Evolutionary conservation across 257 asterid species (phyloP).

Genomic region (Solanum pinnatisectum): DNA sequence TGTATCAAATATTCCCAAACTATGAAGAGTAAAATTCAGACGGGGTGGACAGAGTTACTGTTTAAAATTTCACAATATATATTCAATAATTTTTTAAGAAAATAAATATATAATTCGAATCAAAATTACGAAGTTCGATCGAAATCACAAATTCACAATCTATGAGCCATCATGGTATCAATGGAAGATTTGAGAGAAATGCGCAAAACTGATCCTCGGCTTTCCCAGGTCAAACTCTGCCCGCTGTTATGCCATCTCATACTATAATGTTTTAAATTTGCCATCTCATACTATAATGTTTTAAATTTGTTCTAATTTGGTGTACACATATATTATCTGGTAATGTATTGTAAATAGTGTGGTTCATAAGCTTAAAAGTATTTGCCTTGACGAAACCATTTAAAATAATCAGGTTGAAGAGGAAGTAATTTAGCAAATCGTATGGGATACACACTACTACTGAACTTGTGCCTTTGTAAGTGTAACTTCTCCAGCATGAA

Average conservation of each 20-base stretch:
- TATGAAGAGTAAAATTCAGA: neutral
- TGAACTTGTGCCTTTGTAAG: neutral
- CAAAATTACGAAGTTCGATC: too few species aligned
- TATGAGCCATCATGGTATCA: conserved; percentile 10
- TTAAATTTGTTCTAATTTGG: neutral
- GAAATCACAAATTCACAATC: too few species aligned
- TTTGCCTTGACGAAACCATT: neutral
- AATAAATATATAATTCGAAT: too few species aligned
- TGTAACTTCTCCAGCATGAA: neutral
- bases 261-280: too few species aligned
- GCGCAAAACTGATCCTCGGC: conserved; percentile 80
- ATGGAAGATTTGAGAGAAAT: conserved; percentile 86
- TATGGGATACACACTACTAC: neutral
- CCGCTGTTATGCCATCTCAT: neutral
- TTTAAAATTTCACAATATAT: too few species aligned
- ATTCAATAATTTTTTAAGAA: too few species aligned
- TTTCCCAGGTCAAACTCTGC: conserved; percentile 60
- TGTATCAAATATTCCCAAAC: neutral
- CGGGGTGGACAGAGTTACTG: too few species aligned
- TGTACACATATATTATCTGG: neutral
- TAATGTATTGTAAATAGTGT: neutral
- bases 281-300: neutral
- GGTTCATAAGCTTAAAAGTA: neutral
- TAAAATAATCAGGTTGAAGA: neutral
- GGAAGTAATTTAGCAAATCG: neutral